These are phyloP conservation scores for Ceratobasidium sp. DNA, from an alignment of 1,284 basidiomycete species.

Conservation along the genomic window DNA sequence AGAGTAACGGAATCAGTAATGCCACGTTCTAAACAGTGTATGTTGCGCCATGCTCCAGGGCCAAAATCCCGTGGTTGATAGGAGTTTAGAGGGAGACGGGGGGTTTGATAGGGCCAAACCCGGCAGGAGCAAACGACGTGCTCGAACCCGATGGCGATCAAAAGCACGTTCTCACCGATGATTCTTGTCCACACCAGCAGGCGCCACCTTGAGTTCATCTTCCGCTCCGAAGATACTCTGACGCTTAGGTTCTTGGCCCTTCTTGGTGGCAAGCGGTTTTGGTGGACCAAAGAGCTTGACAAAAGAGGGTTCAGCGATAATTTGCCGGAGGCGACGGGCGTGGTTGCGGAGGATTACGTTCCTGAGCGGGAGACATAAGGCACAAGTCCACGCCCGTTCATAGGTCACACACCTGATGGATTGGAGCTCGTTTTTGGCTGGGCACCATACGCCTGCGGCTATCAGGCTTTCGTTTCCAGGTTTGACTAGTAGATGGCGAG, in stretches of 20 bases:
- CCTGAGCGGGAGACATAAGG: conserved; percentile 50
- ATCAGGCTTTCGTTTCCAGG: conserved; percentile 73
- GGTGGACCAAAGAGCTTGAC: conserved; percentile 76
- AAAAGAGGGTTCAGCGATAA: conserved; percentile 72
- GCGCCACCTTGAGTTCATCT: conserved; percentile 84
- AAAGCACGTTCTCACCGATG: conserved; percentile 61
- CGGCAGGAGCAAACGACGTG: conserved; percentile 1
- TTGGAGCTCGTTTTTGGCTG: conserved; percentile 77
- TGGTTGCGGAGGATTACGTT: conserved; percentile 71
- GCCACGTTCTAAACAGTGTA: conserved; percentile 17
- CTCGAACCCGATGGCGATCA: not conserved
- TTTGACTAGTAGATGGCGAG: conserved; percentile 61
- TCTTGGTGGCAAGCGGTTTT: conserved; percentile 59
- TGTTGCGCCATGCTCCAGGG: not conserved
- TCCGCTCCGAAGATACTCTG: conserved; percentile 81
- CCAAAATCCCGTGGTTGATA: not conserved
- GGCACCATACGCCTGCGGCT: conserved; percentile 86
- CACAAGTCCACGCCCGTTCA: not conserved
- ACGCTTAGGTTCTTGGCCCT: conserved; percentile 52
- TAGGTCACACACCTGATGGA: conserved; percentile 65
- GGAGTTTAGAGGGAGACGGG: not conserved
- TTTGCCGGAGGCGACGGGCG: conserved; percentile 62
- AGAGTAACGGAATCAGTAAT: conserved; percentile 1
- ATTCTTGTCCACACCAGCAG: conserved; percentile 84
- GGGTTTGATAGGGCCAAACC: not conserved